Base-by-base conservation (phyloP, 192 early-diverging fungal species). In the Thoreauomyces humboldtii region DNA sequence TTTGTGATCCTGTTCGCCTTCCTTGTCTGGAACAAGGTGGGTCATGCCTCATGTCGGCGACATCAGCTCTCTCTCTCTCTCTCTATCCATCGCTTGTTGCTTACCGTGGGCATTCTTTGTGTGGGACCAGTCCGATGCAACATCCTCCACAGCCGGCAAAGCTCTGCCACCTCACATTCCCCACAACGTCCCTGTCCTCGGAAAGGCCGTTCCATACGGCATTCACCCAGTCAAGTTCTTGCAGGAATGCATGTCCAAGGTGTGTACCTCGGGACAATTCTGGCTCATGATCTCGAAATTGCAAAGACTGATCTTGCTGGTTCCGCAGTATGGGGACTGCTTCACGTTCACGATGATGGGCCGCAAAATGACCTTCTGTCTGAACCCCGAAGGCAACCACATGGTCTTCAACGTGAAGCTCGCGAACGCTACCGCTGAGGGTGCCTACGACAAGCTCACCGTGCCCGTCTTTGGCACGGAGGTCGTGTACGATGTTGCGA, bases 331-430 rank as follows among this genome's bases (percentile, higher is more conserved):
- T 67, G 94, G 94, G 71, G 92, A 96, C 81, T 77, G 85, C 55
- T 98, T 91, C 75, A 94, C 94, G 4, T 96, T 94, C 68, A 78
- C 88, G 17, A 91, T 98, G 91, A 83, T 95, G 71, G 94, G 94
- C 47, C 87, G 86, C 67, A 83, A 82, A 45, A 89, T 97, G 82
- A 95, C 95, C 1, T 87, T 89, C 48, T 91, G 88, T 68, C 75
- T 97, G 32, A 92, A 90, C 37, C 77, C 87, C 6, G 94, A 96
- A 61, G 96, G 94, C 67, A 97, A 96, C 83, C 84, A 96, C 84
- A 94, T 96, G 75, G 85, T 96, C 6, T 96, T 98, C 77, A 98
- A 98, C 85, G 87, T 86, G 48, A 91, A 91, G 68, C 74, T 91
- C 55, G 84, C 88, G 51, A 65, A 88, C 66, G 91, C 90, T 45